Evolutionary conservation across 768 basidiomycete genomes (phyloP).

Genomic region (Boletellus ananas): DNA sequence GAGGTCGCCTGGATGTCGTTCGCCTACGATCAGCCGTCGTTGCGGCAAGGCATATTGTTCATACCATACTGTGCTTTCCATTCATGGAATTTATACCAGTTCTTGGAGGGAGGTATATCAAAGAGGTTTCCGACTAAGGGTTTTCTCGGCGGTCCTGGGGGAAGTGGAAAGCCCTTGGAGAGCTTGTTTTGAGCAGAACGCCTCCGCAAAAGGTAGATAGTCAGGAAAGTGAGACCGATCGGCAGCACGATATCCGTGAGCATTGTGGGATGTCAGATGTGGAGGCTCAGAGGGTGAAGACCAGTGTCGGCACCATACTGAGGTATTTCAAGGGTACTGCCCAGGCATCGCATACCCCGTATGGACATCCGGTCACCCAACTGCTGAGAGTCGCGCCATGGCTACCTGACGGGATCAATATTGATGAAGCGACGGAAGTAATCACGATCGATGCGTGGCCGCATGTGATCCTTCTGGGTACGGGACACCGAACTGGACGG

Average conservation of each 20-base stretch:
- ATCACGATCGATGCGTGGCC: too few relatives aligned
- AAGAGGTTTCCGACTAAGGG: slow-evolving; percentile 5
- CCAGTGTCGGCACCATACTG: too few relatives aligned
- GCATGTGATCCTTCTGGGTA: too few relatives aligned
- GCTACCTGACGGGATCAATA: too few relatives aligned
- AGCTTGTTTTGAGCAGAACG: background rate
- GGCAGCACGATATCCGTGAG: background rate
- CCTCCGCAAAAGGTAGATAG: slow-evolving; percentile 3
- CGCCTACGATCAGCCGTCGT: background rate
- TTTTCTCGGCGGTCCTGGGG: slow-evolving; percentile 5
- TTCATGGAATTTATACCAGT: slow-evolving; percentile 9
- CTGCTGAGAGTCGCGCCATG: too few relatives aligned
- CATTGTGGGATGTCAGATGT: background rate
- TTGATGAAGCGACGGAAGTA: too few relatives aligned
- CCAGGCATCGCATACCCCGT: too few relatives aligned
- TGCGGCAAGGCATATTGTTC: background rate
- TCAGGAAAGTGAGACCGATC: background rate
- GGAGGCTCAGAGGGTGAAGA: too few relatives aligned
- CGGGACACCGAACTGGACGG: too few relatives aligned
- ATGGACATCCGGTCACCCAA: too few relatives aligned
- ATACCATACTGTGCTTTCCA: slow-evolving; percentile 10
- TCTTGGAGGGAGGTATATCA: slow-evolving; percentile 4
- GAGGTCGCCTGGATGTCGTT: slow-evolving; percentile 23
- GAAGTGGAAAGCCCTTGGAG: slow-evolving; percentile 6
- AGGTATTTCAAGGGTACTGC: too few relatives aligned